Base-by-base conservation (phyloP, 2,329 filamentous ascomycete species). In the Colletotrichum sp. region DNA sequence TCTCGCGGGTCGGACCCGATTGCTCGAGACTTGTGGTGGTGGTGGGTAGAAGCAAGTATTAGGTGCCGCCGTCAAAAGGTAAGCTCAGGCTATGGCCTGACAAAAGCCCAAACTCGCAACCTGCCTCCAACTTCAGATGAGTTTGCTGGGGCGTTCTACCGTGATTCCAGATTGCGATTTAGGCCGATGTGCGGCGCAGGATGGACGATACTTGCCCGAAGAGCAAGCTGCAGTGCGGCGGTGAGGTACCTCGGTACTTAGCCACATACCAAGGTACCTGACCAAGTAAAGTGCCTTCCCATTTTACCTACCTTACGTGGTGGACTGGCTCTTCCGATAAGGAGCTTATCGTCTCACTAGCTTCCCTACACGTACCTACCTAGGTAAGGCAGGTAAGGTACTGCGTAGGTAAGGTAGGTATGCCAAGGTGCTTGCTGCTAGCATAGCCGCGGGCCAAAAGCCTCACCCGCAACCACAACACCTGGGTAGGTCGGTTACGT, bases 41-140 rank as follows among this genome's bases (percentile, higher is more conserved):
- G 44, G 44, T 52, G n/a, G 44, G n/a, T 13, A 21, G 44, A 52
- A 13, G 44, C 44, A 24, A 21, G 44, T 34, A 57, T 64, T 57
- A 75, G 69, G 69, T 75, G 63, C 68, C 30, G 15, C 18, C 28
- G 24, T 60, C 39, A 44, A 62, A 72, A 73, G 21, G 64, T 64
- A 76, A 76, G 73, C 73, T 73, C 73, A 60, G 49, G 70, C 73
- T 64, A 73, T 76, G 73, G 70, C 59, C 73, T 68, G 73, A 69
- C 65, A 34, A 52, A 65, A 32, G 57, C 64, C 65, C 72, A 67
- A 75, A 67, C 72, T 28, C 24, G 57, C 72, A 39, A 67, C 21
- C 26, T 59, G 55, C 26, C 21, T 16, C 16, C 34, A 28, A 30
- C 21, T 63, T 63, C 39, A 34, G 55, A 70, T 32, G 57, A 49